These are phyloP conservation scores for Botrytis squamosa DNA, from an alignment of 2,329 filamentous ascomycete species.

Conservation along the genomic window DNA sequence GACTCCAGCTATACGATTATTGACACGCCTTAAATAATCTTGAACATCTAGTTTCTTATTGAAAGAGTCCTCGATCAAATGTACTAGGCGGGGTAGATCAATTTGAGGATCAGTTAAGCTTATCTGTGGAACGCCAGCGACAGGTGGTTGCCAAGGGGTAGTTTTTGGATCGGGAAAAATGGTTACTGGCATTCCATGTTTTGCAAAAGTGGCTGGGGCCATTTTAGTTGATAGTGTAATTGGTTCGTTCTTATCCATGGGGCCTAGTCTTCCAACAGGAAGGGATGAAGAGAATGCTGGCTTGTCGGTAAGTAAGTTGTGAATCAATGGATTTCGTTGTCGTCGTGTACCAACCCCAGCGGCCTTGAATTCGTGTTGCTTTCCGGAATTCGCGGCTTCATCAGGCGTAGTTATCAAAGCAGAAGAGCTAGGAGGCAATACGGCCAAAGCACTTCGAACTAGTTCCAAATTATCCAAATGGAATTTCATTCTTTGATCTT, in stretches of 20 bases:
- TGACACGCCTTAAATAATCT: conserved; percentile 79
- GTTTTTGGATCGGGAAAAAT: conserved; percentile 72
- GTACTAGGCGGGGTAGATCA: conserved; percentile 76
- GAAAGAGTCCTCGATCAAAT: conserved; percentile 94
- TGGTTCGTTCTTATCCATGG: conserved; percentile 22
- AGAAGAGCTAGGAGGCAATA: conserved; percentile 82
- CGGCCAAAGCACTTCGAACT: conserved; percentile 65
- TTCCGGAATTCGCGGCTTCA: conserved; percentile 63
- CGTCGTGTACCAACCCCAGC: conserved; percentile 52
- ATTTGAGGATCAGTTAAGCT: conserved; percentile 77
- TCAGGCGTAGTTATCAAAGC: conserved; percentile 83
- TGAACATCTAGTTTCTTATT: conserved; percentile 77
- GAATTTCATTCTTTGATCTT: conserved; percentile 39
- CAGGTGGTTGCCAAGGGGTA: conserved; percentile 66
- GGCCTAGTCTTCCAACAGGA: conserved; percentile 63
- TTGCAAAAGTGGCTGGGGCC: conserved; percentile 74
- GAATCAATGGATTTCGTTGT: conserved; percentile 78
- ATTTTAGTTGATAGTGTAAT: conserved; percentile 41
- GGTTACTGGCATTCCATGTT: conserved; percentile 84
- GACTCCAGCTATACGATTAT: conserved; percentile 78
- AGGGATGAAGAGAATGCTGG: conserved; percentile 89
- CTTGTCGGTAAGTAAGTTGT: conserved; percentile 94
- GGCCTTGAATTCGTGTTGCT: conserved; percentile 38
- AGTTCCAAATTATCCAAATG: conserved; percentile 73
- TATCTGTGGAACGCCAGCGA: conserved; percentile 58